Percentiles rank a stretch among this genome's conserved stretches.
phyloP scores from a whole-genome alignment of 371 early-diverging fungal genomes.

The Apophysomyces trapeziformis region DNA sequence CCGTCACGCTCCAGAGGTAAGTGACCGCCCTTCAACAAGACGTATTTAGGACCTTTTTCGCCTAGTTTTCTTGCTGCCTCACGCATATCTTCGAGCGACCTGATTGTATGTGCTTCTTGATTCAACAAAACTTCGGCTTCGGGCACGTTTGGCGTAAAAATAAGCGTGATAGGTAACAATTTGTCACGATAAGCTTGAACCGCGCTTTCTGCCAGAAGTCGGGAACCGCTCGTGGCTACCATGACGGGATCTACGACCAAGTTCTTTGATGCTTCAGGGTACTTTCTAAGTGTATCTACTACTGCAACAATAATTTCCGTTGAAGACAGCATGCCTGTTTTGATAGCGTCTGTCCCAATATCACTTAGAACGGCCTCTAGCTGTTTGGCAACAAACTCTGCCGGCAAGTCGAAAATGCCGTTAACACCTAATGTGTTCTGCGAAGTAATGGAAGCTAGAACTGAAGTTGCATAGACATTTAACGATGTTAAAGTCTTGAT shows the following conservation, averaged over 20 bases:
- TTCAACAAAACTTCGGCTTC: constrained; percentile 73
- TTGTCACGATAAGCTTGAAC: constrained; percentile 53
- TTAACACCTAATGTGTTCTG: constrained; percentile 85
- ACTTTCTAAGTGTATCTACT: constrained; percentile 44
- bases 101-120: constrained; percentile 37
- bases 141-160: constrained; percentile 84
- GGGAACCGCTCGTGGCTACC: constrained; percentile 78
- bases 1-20: constrained; percentile 53
- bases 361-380: constrained; percentile 73
- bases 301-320: constrained; percentile 66
- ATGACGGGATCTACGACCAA: constrained; percentile 88
- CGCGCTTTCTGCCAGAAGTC: constrained; percentile 67
- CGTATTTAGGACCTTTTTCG: constrained; percentile 54
- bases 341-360: constrained; percentile 79
- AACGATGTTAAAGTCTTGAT: constrained; percentile 83
- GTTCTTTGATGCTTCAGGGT: constrained; percentile 27
- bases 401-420: constrained; percentile 65
- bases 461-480: constrained; percentile 75
- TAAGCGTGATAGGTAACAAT: constrained; percentile 70
- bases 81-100: constrained; percentile 56
- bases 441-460: constrained; percentile 79
- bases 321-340: constrained; percentile 83
- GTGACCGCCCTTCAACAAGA: constrained; percentile 86
- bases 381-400: constrained; percentile 74
- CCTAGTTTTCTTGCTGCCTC: constrained; percentile 57